Evolutionary conservation across 495 filamentous ascomycete species (phyloP).

Genomic region (Aspergillus panamensis): DNA sequence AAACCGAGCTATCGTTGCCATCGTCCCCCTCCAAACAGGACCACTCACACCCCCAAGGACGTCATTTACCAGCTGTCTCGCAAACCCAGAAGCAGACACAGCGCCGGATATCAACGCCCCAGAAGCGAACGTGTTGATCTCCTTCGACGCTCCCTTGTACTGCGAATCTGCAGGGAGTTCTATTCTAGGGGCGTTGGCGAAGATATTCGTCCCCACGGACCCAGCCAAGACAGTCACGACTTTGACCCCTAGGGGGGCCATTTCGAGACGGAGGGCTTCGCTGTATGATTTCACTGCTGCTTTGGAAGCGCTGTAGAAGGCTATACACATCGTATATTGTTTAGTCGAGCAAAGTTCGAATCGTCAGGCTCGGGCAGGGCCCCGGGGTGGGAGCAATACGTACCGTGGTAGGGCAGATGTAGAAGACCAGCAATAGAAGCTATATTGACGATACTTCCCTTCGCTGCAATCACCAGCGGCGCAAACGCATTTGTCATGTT

Average conservation of each 20-base stretch:
- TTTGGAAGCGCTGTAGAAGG: constrained; percentile 51
- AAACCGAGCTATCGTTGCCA: constrained; percentile 18
- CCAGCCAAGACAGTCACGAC: constrained; percentile 45
- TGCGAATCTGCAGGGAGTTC: neutral
- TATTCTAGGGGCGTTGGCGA: neutral
- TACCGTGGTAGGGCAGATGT: constrained; percentile 7
- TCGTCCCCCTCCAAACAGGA: constrained; percentile 22
- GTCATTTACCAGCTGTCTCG: constrained; percentile 21
- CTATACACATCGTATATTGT: constrained; percentile 1
- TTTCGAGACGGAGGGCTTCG: constrained; percentile 51
- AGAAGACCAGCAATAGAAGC: constrained; percentile 42
- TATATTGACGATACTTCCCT: constrained; percentile 52
- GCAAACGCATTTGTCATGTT: constrained; percentile 53
- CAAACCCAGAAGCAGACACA: constrained; percentile 16
- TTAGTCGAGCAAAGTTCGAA: neutral
- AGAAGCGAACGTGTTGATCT: constrained; percentile 3
- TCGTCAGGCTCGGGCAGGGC: constrained; percentile 28
- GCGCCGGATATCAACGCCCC: constrained; percentile 9
- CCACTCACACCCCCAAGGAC: constrained; percentile 18
- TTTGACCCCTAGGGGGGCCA: constrained; percentile 52
- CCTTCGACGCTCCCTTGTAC: constrained; percentile 8
- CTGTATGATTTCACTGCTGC: constrained; percentile 48
- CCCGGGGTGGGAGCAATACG: constrained; percentile 30
- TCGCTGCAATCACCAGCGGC: constrained; percentile 48
- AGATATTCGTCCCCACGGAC: constrained; percentile 8